Evolutionary conservation across 2,329 filamentous ascomycete genomes (phyloP).

Genomic region (Trichoderma koningii): DNA sequence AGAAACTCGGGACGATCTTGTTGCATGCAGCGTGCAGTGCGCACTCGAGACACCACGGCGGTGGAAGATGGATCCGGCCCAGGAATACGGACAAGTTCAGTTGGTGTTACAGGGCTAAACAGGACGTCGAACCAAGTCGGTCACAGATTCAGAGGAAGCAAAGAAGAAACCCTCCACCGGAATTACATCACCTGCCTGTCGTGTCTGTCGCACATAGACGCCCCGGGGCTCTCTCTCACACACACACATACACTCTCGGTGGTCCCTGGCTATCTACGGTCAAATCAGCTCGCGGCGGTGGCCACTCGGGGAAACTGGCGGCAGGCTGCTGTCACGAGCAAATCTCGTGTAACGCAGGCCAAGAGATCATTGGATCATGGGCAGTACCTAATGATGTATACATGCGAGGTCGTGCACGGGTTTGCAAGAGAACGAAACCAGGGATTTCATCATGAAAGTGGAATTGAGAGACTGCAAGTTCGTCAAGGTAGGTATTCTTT

Average conservation of each 20-base stretch:
- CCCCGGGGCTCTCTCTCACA: too few relatives aligned
- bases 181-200: constrained; percentile 19
- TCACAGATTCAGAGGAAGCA: constrained; percentile 14
- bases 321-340: constrained; percentile 22
- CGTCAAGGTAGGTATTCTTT: too few relatives aligned
- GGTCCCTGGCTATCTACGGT: neutral
- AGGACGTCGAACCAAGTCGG: neutral
- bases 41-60: neutral
- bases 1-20: neutral
- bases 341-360: constrained; percentile 24
- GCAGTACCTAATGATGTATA: neutral
- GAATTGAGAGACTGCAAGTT: too few relatives aligned
- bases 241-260: too few relatives aligned
- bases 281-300: constrained; percentile 22
- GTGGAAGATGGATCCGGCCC: neutral
- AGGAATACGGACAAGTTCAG: neutral
- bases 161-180: neutral
- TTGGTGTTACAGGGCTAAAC: constrained; percentile 8
- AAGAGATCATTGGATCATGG: constrained; percentile 13
- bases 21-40: neutral
- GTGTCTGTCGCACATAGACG: neutral
- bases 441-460: neutral
- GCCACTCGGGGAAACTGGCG: constrained; percentile 21
- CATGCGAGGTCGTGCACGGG: constrained; percentile 5
- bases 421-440: neutral